Conservation (phyloP, 1,139 yeast genomes). For the Yarrowia galli region DNA sequence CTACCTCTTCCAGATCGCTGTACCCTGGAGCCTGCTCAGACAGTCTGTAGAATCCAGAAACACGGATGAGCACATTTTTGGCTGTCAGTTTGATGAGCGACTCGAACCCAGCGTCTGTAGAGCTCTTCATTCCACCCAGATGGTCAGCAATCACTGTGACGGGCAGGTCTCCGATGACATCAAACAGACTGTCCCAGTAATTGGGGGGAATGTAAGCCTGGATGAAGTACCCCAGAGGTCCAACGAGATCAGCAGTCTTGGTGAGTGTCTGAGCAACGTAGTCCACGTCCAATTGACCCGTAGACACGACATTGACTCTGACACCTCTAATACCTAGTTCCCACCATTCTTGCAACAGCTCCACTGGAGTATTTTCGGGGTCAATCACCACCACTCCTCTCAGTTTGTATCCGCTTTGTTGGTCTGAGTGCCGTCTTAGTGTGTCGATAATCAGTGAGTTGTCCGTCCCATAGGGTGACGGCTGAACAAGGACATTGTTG, state of each 20-base stretch:
- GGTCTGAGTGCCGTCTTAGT: conserved; percentile 10
- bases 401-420: conserved; percentile 1
- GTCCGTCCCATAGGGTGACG: conserved; percentile 35
- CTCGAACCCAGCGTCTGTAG: conserved; percentile 17
- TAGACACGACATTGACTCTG: conserved; percentile 35
- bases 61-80: conserved; percentile 21
- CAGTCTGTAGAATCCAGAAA: conserved; percentile 31
- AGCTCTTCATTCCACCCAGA: conserved; percentile 30
- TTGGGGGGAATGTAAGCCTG: conserved; percentile 33
- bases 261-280: not conserved
- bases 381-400: conserved; percentile 38
- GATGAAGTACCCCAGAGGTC: conserved; percentile 33
- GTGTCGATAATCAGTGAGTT: conserved; percentile 29
- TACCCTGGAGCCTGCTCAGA: conserved; percentile 31
- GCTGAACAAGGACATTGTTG: conserved; percentile 29
- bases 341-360: conserved; percentile 32
- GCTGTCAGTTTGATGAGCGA: conserved; percentile 25
- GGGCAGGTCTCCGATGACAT: conserved; percentile 27
- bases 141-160: conserved; percentile 35
- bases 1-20: conserved; percentile 20
- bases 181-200: conserved; percentile 30
- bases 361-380: not conserved
- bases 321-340: conserved; percentile 22
- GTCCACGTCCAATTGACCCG: conserved; percentile 19
- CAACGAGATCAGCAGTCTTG: conserved; percentile 16